Conservation (phyloP, 495 filamentous ascomycete species). For the Bathelium albidoporum region DNA sequence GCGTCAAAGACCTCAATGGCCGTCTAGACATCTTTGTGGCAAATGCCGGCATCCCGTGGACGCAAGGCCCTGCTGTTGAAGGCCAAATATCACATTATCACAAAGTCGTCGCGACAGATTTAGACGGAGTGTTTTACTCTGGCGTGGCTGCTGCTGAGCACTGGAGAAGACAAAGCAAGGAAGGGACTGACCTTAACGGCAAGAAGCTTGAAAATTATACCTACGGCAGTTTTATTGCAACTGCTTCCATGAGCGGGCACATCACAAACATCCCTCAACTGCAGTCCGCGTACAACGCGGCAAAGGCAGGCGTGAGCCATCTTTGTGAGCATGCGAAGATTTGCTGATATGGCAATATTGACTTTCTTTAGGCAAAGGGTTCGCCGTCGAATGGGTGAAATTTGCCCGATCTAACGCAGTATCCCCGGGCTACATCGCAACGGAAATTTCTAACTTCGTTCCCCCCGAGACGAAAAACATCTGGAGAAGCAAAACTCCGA, state of each 20-base stretch:
- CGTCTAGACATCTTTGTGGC: conserved; percentile 29
- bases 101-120: conserved; percentile 59
- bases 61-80: conserved; percentile 21
- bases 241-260: conserved; percentile 73
- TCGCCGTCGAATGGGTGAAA: conserved; percentile 79
- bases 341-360: neutral
- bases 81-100: conserved; percentile 47
- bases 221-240: conserved; percentile 66
- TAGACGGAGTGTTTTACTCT: conserved; percentile 76
- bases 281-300: conserved; percentile 70
- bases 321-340: conserved; percentile 46
- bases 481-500: conserved; percentile 73
- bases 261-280: conserved; percentile 82
- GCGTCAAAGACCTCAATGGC: conserved; percentile 28
- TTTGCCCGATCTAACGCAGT: conserved; percentile 77
- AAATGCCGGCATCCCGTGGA: conserved; percentile 28
- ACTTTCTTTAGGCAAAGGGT: conserved; percentile 44
- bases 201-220: conserved; percentile 55
- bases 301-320: conserved; percentile 77
- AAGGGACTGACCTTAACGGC: conserved; percentile 56
- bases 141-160: conserved; percentile 65
- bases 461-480: conserved; percentile 58
- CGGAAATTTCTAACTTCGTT: conserved; percentile 70
- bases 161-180: conserved; percentile 55
- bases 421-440: conserved; percentile 80